phyloP scores from a whole-genome alignment of 2,329 filamentous ascomycete species.

The Myriangium duriaei region DNA sequence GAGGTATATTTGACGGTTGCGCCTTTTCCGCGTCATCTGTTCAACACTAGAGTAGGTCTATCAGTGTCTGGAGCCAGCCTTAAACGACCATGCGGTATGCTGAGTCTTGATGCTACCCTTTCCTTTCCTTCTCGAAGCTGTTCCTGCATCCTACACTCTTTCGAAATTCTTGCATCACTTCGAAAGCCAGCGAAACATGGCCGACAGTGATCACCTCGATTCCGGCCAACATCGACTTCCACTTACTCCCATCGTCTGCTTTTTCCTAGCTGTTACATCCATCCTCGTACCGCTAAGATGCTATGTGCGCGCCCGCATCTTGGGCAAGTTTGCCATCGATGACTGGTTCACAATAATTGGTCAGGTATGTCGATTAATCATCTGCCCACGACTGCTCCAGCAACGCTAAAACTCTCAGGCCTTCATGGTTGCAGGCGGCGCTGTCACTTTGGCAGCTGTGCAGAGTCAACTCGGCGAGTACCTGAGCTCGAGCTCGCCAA shows the following conservation, averaged over 20 bases:
- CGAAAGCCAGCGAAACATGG: neutral
- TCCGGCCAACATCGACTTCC: neutral
- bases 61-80: too few relatives aligned
- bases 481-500: neutral
- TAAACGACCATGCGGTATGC: too few relatives aligned
- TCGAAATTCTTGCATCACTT: neutral
- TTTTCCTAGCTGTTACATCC: conserved; percentile 1
- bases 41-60: too few relatives aligned
- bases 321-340: conserved; percentile 5
- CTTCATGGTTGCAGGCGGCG: conserved; percentile 4
- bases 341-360: conserved; percentile 6
- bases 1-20: too few relatives aligned
- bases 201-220: too few relatives aligned
- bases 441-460: conserved; percentile 1
- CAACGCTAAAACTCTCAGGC: neutral
- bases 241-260: neutral
- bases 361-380: neutral
- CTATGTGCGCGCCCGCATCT: conserved; percentile 4
- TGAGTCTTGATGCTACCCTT: too few relatives aligned
- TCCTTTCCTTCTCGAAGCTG: neutral
- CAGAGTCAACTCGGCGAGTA: conserved; percentile 2
- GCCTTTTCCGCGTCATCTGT: too few relatives aligned
- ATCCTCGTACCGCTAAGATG: conserved; percentile 2
- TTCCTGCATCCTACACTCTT: neutral
- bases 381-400: neutral